Conservation (phyloP, 73 alveolate genomes). For the Paramecium sonneborni region DNA sequence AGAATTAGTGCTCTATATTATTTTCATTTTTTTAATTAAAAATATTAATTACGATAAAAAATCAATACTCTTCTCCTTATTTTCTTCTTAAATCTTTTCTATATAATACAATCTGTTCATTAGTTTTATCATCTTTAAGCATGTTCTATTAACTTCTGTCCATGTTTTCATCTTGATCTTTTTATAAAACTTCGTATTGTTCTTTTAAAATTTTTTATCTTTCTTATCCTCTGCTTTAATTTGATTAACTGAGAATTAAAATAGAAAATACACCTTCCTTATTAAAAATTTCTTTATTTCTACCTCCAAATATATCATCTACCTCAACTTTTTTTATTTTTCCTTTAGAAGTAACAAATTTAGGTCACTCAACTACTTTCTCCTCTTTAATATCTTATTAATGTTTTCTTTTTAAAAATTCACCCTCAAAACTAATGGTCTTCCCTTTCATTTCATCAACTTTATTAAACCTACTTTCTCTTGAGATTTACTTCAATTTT, state of each 20-base stretch:
- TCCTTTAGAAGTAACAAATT: slow-evolving; percentile 49
- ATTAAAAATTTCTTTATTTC: slow-evolving; percentile 51
- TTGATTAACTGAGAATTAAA: slow-evolving; percentile 6
- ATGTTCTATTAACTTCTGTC: slow-evolving; percentile 11
- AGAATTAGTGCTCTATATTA: slow-evolving; percentile 19
- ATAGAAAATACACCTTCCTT: slow-evolving; percentile 52
- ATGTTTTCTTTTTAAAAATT: background rate
- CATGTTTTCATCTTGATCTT: slow-evolving; percentile 59
- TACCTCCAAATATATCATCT: slow-evolving; percentile 62
- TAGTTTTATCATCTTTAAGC: slow-evolving; percentile 48
- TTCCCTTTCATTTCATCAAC: background rate
- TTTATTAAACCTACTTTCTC: slow-evolving; percentile 44
- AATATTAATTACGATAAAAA: background rate
- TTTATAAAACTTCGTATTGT: background rate
- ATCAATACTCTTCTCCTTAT: background rate
- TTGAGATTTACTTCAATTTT: background rate
- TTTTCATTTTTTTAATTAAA: background rate
- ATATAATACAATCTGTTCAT: slow-evolving; percentile 38
- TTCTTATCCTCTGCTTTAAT: slow-evolving; percentile 51
- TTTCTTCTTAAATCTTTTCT: slow-evolving; percentile 56
- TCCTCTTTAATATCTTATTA: background rate
- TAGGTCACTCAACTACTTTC: background rate
- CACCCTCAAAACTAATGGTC: background rate
- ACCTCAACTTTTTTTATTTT: slow-evolving; percentile 36
- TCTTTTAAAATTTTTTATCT: slow-evolving; percentile 2